phyloP scores from a whole-genome alignment of 148 eudicot genomes.

The Dysphania ambrosioides region DNA sequence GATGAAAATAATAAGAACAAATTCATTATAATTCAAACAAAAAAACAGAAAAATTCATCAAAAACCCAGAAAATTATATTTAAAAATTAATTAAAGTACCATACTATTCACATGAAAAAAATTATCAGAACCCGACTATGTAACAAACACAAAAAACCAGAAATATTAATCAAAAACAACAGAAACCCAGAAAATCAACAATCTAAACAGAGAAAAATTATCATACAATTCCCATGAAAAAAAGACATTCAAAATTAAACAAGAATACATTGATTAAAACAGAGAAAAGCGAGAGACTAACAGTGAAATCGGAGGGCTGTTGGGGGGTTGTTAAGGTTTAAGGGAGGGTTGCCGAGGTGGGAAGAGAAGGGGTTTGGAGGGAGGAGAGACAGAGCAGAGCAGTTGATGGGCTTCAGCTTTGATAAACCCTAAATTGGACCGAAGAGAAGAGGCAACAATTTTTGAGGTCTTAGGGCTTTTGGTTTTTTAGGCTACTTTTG shows the following conservation, averaged over 20 bases:
- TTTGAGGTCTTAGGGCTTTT: slow-evolving; percentile 22
- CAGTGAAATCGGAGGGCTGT: slow-evolving; percentile 7
- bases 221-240: not conserved
- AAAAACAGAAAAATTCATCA: slow-evolving; percentile 19
- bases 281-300: slow-evolving; percentile 13
- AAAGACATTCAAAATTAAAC: not conserved
- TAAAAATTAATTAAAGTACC: too few relatives aligned
- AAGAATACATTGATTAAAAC: not conserved
- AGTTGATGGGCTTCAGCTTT: slow-evolving; percentile 25
- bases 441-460: not conserved
- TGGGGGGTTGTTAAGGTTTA: slow-evolving; percentile 21
- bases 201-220: not conserved
- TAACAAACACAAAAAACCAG: slow-evolving; percentile 18
- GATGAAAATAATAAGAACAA: not conserved
- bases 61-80: not conserved
- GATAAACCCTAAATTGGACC: slow-evolving; percentile 33
- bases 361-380: slow-evolving; percentile 13
- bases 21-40: not conserved
- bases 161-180: not conserved
- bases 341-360: not conserved
- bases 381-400: too few relatives aligned
- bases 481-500: not conserved
- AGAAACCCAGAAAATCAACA: not conserved
- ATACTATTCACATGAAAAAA: too few relatives aligned
- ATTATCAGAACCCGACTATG: too few relatives aligned